phyloP scores from a whole-genome alignment of 371 early-diverging fungal genomes.

The Blakeslea trispora region DNA sequence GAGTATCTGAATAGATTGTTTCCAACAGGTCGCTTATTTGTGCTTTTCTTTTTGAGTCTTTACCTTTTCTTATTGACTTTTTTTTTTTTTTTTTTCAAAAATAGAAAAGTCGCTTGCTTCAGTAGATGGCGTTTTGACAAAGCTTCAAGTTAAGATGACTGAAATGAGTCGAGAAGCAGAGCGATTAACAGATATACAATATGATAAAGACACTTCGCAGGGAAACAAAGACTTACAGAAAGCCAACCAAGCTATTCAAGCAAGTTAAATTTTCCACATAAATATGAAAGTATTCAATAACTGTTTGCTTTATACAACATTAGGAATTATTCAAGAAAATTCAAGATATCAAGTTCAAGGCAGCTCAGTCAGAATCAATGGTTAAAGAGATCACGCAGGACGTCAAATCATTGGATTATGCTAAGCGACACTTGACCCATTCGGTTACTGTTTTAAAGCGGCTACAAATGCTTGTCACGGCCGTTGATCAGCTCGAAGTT shows the following conservation, averaged over 20 bases:
- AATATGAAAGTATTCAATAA: background rate
- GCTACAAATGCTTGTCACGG: constrained; percentile 87
- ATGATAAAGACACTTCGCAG: constrained; percentile 46
- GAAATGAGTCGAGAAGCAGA: constrained; percentile 67
- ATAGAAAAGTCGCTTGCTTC: constrained; percentile 73
- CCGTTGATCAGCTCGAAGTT: constrained; percentile 74
- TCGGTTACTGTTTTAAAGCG: constrained; percentile 83
- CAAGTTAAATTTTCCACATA: constrained; percentile 20
- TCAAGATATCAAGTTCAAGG: constrained; percentile 82
- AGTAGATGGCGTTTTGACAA: constrained; percentile 66
- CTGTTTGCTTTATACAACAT: background rate
- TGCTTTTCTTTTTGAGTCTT: too few relatives aligned
- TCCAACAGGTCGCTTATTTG: constrained; percentile 60
- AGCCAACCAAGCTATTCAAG: constrained; percentile 73
- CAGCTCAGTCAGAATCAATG: constrained; percentile 82
- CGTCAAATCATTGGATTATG: constrained; percentile 90
- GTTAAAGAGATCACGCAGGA: constrained; percentile 95
- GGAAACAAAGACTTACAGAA: constrained; percentile 66
- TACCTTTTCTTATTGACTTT: too few relatives aligned
- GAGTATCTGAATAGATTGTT: constrained; percentile 82
- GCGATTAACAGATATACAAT: constrained; percentile 72
- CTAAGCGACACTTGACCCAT: constrained; percentile 85
- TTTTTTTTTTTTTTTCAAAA: too few relatives aligned
- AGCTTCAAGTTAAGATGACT: constrained; percentile 60
- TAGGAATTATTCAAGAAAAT: constrained; percentile 80